Evolutionary conservation across 1,284 basidiomycete genomes (phyloP), one percentile per base, ranked within the genome.

Genomic region (Sanghuangporus weigelae): DNA sequence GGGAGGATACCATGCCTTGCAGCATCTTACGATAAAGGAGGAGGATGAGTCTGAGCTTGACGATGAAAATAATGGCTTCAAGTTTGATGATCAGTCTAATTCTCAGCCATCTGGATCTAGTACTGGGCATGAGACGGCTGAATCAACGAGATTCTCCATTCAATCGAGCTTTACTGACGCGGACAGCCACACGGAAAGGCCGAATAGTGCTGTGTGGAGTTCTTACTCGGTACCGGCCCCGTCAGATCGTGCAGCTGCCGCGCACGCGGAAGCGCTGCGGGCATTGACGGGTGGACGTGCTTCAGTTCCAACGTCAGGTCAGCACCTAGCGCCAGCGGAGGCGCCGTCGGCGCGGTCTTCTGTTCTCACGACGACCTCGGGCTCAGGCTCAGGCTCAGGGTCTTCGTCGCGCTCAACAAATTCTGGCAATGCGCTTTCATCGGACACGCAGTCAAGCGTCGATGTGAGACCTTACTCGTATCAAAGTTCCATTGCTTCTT

Each of bases 1-100:
- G 16, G 59, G 55, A 12, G 36, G 40, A 14, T 38, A 36, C 19
- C 55, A 56, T 40, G 42, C 60, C 8, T 36, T 65, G 26, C 64
- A 65, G 31, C 55, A 65, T 49, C 36, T 65, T 26, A 66, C 59
- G 19, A 66, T 66, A 19, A 40, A 60, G 31, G 65, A 66, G 53
- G 65, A 66, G 49, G 65, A 66, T 51, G 64, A 65, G 50, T 42
- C 23, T 2, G 63, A 61, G 31, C 14, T 36, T 26, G 62, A 53
- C 6, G 38, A 48, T 16, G 36, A 48, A n/a, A 11, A 8, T 7
- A 16, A 59, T 19, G 59, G 40, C 11, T 57, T 35, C 14, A 46
- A 38, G 7, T 57, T 39, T 14, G 57, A 57, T 23, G 21, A 49
- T 14, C 23, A 38, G 16, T 57, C 54, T 4, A 54, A 62, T n/a